Percentiles rank a stretch among this genome's conserved stretches.
Evolutionary conservation across 257 asterid species (phyloP).

Genomic region (Hygrophila difformis): DNA sequence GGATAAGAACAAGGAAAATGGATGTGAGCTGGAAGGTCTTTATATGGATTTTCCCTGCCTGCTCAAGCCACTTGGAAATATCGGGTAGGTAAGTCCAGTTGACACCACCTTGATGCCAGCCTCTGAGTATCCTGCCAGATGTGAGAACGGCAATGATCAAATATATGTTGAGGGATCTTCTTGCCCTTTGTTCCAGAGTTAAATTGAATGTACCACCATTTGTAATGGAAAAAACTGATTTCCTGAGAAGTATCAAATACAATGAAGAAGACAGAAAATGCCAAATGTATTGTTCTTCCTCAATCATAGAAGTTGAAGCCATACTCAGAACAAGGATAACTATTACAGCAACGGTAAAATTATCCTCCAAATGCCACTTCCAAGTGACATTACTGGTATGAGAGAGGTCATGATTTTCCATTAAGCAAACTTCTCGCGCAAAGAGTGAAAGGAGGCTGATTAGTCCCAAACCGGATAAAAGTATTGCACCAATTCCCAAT

Average conservation of each 20-base stretch:
- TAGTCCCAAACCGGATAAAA: slow-evolving; percentile 51
- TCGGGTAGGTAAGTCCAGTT: slow-evolving; percentile 87
- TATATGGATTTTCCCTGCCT: slow-evolving; percentile 38
- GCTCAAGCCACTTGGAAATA: slow-evolving; percentile 65
- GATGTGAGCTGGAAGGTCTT: slow-evolving; percentile 53
- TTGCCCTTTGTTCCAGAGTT: slow-evolving; percentile 13
- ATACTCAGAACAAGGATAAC: slow-evolving; percentile 48
- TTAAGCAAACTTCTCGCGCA: slow-evolving; percentile 27
- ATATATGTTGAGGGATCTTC: slow-evolving; percentile 19
- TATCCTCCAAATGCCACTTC: slow-evolving; percentile 58
- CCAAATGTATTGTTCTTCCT: slow-evolving; percentile 94
- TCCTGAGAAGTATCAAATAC: slow-evolving; percentile 56
- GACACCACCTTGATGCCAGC: slow-evolving; percentile 99
- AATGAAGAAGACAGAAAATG: slow-evolving; percentile 63
- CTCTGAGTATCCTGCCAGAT: slow-evolving; percentile 75
- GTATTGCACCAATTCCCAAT: slow-evolving; percentile 57
- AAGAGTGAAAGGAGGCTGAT: slow-evolving; percentile 38
- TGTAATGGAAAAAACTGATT: slow-evolving; percentile 34
- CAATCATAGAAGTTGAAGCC: slow-evolving; percentile 97
- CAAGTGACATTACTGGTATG: slow-evolving; percentile 14
- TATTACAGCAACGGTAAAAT: slow-evolving; percentile 31
- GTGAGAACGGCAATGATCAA: slow-evolving; percentile 35
- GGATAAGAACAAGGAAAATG: slow-evolving; percentile 30
- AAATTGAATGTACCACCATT: slow-evolving; percentile 15
- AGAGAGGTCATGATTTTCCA: slow-evolving; percentile 18